phyloP scores from a whole-genome alignment of 805 yeast genomes.

The Starmerella vaccinii region DNA sequence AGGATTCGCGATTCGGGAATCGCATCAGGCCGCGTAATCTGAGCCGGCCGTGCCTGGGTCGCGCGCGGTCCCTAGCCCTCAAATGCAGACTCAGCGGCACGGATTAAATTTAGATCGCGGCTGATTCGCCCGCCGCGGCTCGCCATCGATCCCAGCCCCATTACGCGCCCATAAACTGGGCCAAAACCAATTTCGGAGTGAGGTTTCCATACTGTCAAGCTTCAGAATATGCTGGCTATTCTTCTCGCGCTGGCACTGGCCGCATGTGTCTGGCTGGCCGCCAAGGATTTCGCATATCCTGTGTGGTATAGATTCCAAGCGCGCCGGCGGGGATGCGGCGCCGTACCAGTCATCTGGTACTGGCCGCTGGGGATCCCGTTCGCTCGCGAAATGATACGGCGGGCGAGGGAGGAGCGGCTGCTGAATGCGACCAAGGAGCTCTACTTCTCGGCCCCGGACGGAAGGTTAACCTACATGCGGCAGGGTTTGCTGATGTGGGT shows the following conservation, averaged over 20 bases:
- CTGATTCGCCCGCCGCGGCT: too few species aligned
- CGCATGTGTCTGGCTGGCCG: not conserved
- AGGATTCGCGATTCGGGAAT: too few species aligned
- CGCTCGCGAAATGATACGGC: not conserved
- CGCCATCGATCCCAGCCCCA: too few species aligned
- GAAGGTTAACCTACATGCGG: not conserved
- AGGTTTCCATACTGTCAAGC: too few species aligned
- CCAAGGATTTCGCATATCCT: not conserved
- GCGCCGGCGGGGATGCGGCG: not conserved
- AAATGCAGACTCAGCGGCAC: too few species aligned
- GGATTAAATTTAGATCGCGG: too few species aligned
- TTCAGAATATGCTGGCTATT: not conserved
- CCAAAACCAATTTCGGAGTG: too few species aligned
- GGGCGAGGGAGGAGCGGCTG: not conserved
- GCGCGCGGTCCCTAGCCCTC: too few species aligned
- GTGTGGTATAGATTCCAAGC: not conserved
- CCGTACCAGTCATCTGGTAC: not conserved
- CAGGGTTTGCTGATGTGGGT: slow-evolving; percentile 10
- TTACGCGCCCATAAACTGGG: too few species aligned
- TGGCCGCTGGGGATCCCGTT: slow-evolving; percentile 5
- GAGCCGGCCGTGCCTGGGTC: too few species aligned
- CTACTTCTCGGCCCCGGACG: not conserved
- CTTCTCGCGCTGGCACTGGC: not conserved
- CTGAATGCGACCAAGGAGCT: not conserved
- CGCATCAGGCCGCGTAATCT: too few species aligned